These are phyloP conservation scores for Jacaranda mimosifolia DNA, from an alignment of 257 asterid species.

Conservation along the genomic window DNA sequence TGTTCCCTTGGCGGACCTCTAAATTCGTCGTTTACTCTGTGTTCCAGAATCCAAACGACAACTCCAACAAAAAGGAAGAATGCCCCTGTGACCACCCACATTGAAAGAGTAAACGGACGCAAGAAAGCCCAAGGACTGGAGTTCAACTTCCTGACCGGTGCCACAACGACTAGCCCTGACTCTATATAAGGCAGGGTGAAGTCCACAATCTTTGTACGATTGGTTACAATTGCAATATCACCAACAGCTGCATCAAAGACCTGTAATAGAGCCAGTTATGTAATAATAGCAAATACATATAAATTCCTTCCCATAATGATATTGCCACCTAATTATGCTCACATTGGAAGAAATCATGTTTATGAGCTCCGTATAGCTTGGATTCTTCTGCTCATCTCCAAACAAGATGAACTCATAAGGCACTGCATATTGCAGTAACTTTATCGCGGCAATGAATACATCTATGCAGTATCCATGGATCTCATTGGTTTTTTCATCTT, in stretches of 20 bases:
- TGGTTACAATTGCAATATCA: conserved; percentile 65
- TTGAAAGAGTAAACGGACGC: conserved; percentile 54
- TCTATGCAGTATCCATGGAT: conserved; percentile 64
- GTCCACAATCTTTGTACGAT: conserved; percentile 62
- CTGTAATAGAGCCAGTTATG: conserved; percentile 31
- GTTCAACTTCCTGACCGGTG: conserved; percentile 50
- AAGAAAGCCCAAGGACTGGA: conserved; percentile 60
- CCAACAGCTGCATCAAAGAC: conserved; percentile 67
- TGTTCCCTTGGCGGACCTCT: conserved; percentile 71
- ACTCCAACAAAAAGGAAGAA: conserved; percentile 55
- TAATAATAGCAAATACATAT: background rate
- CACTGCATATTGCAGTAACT: conserved; percentile 61
- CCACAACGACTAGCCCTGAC: conserved; percentile 70
- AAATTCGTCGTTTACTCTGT: conserved; percentile 59
- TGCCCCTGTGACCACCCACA: conserved; percentile 60
- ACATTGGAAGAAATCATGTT: conserved; percentile 49
- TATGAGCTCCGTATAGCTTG: conserved; percentile 55
- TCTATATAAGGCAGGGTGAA: conserved; percentile 73
- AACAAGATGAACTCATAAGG: conserved; percentile 57
- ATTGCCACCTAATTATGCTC: conserved; percentile 31
- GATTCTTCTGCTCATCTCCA: conserved; percentile 66
- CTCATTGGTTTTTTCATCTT: conserved; percentile 43
- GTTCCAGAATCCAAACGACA: conserved; percentile 70
- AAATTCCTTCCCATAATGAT: too few species aligned
- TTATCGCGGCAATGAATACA: conserved; percentile 63